Evolutionary conservation across 140 eudicot species (phyloP).

Genomic region (Ambrosia hybrid): DNA sequence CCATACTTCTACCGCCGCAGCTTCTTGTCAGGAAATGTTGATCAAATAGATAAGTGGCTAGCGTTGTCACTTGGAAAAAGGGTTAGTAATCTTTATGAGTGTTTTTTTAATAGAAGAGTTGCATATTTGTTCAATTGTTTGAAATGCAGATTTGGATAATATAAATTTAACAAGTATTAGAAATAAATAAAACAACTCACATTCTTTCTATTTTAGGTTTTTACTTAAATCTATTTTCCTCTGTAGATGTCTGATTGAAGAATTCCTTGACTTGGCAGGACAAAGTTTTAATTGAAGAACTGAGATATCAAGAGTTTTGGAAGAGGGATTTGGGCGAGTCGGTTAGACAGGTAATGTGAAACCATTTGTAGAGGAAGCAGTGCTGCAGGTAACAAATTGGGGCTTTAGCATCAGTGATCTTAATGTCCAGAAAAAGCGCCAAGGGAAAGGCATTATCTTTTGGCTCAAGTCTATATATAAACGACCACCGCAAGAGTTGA

Average conservation of each 20-base stretch:
- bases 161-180: too few species aligned
- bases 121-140: too few species aligned
- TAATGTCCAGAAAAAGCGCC: conserved; percentile 45
- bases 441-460: conserved; percentile 48
- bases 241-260: conserved; percentile 24
- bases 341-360: conserved; percentile 63
- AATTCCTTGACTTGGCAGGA: conserved; percentile 51
- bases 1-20: conserved; percentile 66
- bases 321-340: conserved; percentile 80
- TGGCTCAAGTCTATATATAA: conserved; percentile 66
- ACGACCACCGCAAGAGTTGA: conserved; percentile 45
- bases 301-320: conserved; percentile 72
- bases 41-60: conserved; percentile 74
- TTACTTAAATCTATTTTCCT: conserved; percentile 8
- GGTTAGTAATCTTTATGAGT: conserved; percentile 43
- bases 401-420: conserved; percentile 81
- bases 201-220: conserved; percentile 1
- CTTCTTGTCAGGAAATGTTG: conserved; percentile 85
- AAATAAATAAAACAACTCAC: not conserved
- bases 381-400: conserved; percentile 79
- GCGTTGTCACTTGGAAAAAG: conserved; percentile 74
- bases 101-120: too few species aligned
- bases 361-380: conserved; percentile 88
- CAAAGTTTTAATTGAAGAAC: conserved; percentile 53
- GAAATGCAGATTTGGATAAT: too few species aligned